These are phyloP conservation scores for Epichloe baconii DNA, from an alignment of 2,329 filamentous ascomycete species.

Conservation along the genomic window DNA sequence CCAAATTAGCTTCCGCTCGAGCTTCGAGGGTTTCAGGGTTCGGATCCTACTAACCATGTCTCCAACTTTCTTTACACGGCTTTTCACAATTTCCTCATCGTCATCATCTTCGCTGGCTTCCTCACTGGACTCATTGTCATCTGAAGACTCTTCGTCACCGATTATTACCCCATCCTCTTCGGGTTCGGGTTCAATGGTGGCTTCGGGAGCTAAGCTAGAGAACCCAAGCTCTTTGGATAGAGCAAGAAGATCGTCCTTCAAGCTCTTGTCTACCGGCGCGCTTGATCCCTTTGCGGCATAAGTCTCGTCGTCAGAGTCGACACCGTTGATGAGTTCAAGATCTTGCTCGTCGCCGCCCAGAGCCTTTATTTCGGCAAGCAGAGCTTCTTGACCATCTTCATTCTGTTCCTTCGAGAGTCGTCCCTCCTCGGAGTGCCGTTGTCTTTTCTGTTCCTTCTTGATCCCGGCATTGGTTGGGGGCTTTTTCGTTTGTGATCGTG, in stretches of 20 bases:
- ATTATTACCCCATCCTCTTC: conserved; percentile 20
- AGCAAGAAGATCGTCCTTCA: conserved; percentile 23
- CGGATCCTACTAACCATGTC: conserved; percentile 20
- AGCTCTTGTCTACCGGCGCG: conserved; percentile 27
- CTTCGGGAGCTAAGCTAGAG: conserved; percentile 19
- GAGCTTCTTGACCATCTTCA: conserved; percentile 21
- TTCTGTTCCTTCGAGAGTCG: conserved; percentile 12
- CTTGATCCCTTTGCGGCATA: conserved; percentile 17
- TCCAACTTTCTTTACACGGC: conserved; percentile 15
- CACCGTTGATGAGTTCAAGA: conserved; percentile 44
- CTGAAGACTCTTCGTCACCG: conserved; percentile 14
- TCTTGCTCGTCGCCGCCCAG: conserved; percentile 55
- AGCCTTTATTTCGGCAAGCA: conserved; percentile 51
- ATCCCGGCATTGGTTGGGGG: conserved; percentile 21
- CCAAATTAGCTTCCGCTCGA: conserved; percentile 19
- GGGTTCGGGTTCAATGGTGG: conserved; percentile 24
- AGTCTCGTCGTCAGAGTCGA: conserved; percentile 28
- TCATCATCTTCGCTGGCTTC: conserved; percentile 19
- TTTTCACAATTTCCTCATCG: conserved; percentile 15
- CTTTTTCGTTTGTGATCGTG: conserved; percentile 33
- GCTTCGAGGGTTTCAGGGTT: not conserved
- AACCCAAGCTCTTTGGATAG: conserved; percentile 28
- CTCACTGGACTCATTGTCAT: conserved; percentile 15
- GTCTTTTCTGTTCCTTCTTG: conserved; percentile 25
- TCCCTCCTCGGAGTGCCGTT: conserved; percentile 18